Conservation (phyloP, 208 protist species). For the Acanthamoeba lugdunensis region DNA sequence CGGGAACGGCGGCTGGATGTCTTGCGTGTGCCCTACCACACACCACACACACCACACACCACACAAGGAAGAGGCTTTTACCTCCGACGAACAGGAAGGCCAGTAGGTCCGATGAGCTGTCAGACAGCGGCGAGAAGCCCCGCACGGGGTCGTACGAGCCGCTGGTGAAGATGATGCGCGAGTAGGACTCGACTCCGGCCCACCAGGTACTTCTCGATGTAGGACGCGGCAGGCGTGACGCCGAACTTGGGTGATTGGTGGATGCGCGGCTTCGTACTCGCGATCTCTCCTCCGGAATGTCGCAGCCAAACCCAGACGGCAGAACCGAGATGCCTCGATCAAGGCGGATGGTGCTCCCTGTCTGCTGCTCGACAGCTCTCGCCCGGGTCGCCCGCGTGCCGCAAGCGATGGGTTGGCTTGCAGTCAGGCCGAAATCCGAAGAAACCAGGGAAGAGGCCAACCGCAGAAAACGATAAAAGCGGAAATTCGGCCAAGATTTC, state of each 20-base stretch:
- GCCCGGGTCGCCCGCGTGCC: background rate
- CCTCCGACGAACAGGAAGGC: conserved; percentile 7
- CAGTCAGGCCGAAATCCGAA: background rate
- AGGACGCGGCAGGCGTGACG: background rate
- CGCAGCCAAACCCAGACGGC: no score
- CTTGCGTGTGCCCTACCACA: conserved; percentile 4
- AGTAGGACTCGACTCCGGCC: conserved; percentile 5
- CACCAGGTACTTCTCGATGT: conserved; percentile 38
- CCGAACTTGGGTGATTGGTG: background rate
- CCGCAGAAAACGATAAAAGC: background rate
- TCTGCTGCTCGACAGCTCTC: background rate
- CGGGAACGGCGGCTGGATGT: conserved; percentile 24
- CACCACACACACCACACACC: background rate
- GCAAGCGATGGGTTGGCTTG: background rate
- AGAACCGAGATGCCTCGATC: background rate
- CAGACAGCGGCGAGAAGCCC: background rate
- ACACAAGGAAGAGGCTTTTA: background rate
- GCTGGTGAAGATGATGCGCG: conserved; percentile 50
- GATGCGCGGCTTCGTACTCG: no score
- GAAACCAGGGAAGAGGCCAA: background rate
- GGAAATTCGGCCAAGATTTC: background rate
- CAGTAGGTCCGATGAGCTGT: conserved; percentile 17
- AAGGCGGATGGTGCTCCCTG: background rate
- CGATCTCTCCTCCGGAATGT: no score
- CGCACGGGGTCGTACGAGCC: conserved; percentile 13